Evolutionary conservation across 768 basidiomycete species (phyloP).

Genomic region (Tremella mesenterica): DNA sequence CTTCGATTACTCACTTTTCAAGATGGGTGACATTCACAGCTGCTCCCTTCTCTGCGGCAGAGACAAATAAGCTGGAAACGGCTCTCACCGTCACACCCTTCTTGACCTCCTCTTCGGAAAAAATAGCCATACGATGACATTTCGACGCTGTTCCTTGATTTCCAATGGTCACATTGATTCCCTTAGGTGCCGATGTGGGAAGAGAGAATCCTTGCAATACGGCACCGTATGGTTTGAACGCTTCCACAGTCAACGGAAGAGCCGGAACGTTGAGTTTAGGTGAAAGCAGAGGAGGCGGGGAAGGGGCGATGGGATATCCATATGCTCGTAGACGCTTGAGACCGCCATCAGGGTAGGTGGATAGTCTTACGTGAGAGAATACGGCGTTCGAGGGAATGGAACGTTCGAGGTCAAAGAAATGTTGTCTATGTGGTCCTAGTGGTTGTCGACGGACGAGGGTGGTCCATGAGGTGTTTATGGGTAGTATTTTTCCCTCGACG

Average conservation of each 20-base stretch:
- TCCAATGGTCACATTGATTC: conserved; percentile 62
- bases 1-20: conserved; percentile 20
- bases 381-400: conserved; percentile 50
- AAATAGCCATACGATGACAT: conserved; percentile 79
- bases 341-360: conserved; percentile 91
- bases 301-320: conserved; percentile 52
- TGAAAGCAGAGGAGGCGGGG: not conserved
- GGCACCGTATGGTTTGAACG: conserved; percentile 78
- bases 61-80: not conserved
- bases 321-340: conserved; percentile 81
- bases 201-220: conserved; percentile 82
- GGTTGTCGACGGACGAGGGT: conserved; percentile 65
- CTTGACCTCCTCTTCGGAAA: conserved; percentile 38
- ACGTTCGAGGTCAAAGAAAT: conserved; percentile 70
- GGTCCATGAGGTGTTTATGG: conserved; percentile 57
- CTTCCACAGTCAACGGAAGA: conserved; percentile 66
- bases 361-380: conserved; percentile 78
- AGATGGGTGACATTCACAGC: conserved; percentile 16
- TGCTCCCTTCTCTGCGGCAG: conserved; percentile 1
- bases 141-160: conserved; percentile 87
- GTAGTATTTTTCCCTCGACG: conserved; percentile 27
- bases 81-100: conserved; percentile 19
- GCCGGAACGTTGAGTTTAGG: conserved; percentile 49
- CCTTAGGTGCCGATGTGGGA: conserved; percentile 57
- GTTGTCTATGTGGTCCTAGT: conserved; percentile 79